Evolutionary conservation across 306 rosid genomes (phyloP), one percentile per base, ranked within the genome.

Genomic region (Urtica urens): DNA sequence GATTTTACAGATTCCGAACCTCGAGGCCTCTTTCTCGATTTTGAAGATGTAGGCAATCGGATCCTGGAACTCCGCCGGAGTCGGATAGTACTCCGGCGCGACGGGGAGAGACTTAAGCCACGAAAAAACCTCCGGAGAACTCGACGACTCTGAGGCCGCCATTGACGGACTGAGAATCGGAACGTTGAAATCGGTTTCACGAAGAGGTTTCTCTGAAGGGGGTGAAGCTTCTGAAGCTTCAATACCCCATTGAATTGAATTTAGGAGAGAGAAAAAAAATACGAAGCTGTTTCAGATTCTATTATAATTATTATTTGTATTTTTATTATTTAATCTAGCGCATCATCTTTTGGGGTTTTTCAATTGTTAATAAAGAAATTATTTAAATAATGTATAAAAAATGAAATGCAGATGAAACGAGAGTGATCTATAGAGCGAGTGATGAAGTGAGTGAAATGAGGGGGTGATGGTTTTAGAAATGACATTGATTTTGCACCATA

Each of bases 21-120:
- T 67, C 10, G 96, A 92, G 5, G 99, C 99, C 51, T 92, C 93
- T 37, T 85, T 86, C 68, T 92, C 99, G 93, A 92, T 92, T 83
- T 92, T 92, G 64, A 79, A 92, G 75, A 92, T 92, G 93, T 92
- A 92, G 4, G 76, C 71, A 64, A 92, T 92, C 50, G 99, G 99
- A 86, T 92, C 99, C 70, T 82, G 87, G 53, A 92, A 92, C 81
- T 92, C 99, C 0, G 93, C 70, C 14, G 64, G 35, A 20, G 61
- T 77, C 0, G 99, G 99, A 7, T 79, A 63, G 63, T 85, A 92
- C 63, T 82, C 99, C 1, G 99, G 99, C 2, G 99, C 99, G 3
- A 73, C 31, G 16, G 99, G 96, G 37, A 92, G 70, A 50, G 96
- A 72, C 66, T 80, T 75, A 7, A 92, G 88, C 99, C 99, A 92